These are phyloP conservation scores for Psilocybe mexicana DNA, from an alignment of 1,284 basidiomycete species.

Conservation along the genomic window DNA sequence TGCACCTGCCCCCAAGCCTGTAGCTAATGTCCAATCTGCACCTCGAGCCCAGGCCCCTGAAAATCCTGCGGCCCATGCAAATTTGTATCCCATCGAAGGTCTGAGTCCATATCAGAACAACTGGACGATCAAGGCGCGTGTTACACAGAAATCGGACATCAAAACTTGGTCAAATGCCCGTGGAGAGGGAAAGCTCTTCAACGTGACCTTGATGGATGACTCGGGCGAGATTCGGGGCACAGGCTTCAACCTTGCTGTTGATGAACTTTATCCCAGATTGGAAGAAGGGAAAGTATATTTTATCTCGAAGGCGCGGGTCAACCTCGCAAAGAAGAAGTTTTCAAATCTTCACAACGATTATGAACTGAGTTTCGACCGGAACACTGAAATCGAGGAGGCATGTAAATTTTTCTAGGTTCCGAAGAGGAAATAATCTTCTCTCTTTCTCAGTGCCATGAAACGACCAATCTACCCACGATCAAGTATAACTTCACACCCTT, in stretches of 20 bases:
- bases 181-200: constrained; percentile 97
- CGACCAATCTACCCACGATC: constrained; percentile 72
- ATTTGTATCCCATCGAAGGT: constrained; percentile 86
- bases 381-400: constrained; percentile 83
- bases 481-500: constrained; percentile 85
- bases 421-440: background rate
- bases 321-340: constrained; percentile 98
- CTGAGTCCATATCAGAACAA: constrained; percentile 98
- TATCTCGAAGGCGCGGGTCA: constrained; percentile 88
- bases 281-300: constrained; percentile 95
- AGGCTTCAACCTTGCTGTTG: constrained; percentile 88
- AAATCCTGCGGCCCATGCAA: constrained; percentile 28
- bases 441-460: constrained; percentile 69
- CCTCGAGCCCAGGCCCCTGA: constrained; percentile 25
- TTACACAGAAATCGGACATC: constrained; percentile 89
- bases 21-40: background rate
- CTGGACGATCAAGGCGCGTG: constrained; percentile 97
- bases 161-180: constrained; percentile 87
- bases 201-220: constrained; percentile 92
- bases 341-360: constrained; percentile 92
- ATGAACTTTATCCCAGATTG: constrained; percentile 81
- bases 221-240: constrained; percentile 92
- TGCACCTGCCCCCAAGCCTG: background rate
- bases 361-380: constrained; percentile 86
- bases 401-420: constrained; percentile 14